Percentiles rank a stretch among this genome's conserved stretches.
phyloP scores from a whole-genome alignment of 1,139 yeast species.

The Taiozyma sp. region DNA sequence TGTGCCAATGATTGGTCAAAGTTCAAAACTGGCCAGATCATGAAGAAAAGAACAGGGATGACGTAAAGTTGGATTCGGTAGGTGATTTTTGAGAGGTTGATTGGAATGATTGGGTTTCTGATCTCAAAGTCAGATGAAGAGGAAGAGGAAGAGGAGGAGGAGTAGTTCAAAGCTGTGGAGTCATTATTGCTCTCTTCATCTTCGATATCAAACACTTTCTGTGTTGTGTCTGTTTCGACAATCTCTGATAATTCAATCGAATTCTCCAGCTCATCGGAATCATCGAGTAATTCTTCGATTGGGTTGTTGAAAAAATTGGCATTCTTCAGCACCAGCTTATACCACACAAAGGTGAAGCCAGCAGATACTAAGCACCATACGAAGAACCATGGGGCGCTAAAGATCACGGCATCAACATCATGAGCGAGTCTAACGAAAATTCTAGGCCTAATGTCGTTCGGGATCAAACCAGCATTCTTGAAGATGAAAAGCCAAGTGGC shows the following conservation, averaged over 20 bases:
- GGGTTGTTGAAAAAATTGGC: slow-evolving; percentile 7
- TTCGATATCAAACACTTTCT: background rate
- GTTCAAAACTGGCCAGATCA: slow-evolving; percentile 24
- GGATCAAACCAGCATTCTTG: slow-evolving; percentile 58
- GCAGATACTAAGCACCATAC: slow-evolving; percentile 11
- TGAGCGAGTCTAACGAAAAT: slow-evolving; percentile 48
- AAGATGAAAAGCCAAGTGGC: slow-evolving; percentile 55
- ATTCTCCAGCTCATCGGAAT: slow-evolving; percentile 2
- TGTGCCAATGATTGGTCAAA: slow-evolving; percentile 16
- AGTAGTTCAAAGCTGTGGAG: background rate
- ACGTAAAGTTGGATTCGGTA: slow-evolving; percentile 18
- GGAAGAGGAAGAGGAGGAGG: background rate
- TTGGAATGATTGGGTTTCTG: slow-evolving; percentile 4
- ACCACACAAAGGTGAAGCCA: slow-evolving; percentile 12
- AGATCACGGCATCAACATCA: slow-evolving; percentile 37
- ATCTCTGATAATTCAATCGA: slow-evolving; percentile 2
- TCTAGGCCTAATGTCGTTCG: slow-evolving; percentile 48
- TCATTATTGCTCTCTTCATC: background rate
- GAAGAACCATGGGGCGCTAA: slow-evolving; percentile 16
- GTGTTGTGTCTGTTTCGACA: slow-evolving; percentile 4
- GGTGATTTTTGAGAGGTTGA: slow-evolving; percentile 9
- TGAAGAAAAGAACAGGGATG: slow-evolving; percentile 17
- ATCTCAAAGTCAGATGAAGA: background rate
- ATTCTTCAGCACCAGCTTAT: slow-evolving; percentile 2
- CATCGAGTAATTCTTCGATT: background rate